Evolutionary conservation across 495 filamentous ascomycete genomes (phyloP).

Genomic region (Filosporella fistucella): DNA sequence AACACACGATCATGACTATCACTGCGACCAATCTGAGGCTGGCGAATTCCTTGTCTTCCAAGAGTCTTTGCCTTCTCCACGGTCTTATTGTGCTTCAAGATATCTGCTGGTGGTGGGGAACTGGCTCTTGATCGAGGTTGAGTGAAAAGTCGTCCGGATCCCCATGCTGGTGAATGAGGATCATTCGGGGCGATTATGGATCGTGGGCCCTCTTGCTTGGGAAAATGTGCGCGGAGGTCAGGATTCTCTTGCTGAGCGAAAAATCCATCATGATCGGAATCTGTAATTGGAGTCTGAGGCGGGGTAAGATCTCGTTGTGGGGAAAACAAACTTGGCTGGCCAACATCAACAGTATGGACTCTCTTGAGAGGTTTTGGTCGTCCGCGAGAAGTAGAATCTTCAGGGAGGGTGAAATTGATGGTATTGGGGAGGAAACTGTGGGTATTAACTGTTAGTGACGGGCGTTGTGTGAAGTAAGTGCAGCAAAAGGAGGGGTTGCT

Average conservation of each 20-base stretch:
- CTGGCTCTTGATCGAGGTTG: conserved; percentile 71
- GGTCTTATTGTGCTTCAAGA: conserved; percentile 59
- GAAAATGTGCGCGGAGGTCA: conserved; percentile 39
- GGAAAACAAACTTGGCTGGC: conserved; percentile 39
- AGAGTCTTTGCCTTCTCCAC: conserved; percentile 44
- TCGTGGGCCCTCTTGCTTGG: conserved; percentile 28
- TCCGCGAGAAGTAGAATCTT: conserved; percentile 28
- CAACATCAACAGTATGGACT: not conserved
- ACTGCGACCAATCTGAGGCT: conserved; percentile 37
- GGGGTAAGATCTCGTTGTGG: conserved; percentile 39
- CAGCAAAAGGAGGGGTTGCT: conserved; percentile 1
- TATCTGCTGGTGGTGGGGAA: conserved; percentile 64
- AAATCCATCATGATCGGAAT: conserved; percentile 59
- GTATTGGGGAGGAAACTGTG: conserved; percentile 86
- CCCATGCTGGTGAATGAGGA: conserved; percentile 67
- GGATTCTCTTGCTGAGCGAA: conserved; percentile 50
- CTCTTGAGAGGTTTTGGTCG: conserved; percentile 18
- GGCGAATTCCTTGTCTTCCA: conserved; percentile 39
- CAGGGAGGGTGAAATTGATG: conserved; percentile 62
- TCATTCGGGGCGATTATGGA: conserved; percentile 46
- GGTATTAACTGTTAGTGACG: conserved; percentile 18
- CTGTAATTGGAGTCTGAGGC: conserved; percentile 58
- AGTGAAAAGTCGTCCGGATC: conserved; percentile 53
- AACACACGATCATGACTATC: conserved; percentile 60
- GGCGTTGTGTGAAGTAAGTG: not conserved